Evolutionary conservation across 371 early-diverging fungal species (phyloP).

Genomic region (Mucor ambiguus): DNA sequence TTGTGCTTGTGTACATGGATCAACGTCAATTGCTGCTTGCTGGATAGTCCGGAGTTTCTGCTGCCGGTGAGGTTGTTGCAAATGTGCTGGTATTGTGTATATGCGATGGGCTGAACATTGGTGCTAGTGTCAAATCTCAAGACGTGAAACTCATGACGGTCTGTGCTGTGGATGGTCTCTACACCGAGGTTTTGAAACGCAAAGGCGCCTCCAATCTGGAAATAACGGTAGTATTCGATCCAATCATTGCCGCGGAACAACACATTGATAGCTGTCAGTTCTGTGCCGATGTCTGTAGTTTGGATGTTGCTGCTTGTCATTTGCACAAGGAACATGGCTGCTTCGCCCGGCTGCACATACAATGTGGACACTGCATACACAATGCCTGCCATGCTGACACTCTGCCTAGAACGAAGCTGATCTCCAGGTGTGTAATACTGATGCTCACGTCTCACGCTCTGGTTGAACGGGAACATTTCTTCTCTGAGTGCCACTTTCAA

Average conservation of each 20-base stretch:
- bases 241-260: conserved; percentile 21
- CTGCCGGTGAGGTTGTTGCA: background rate
- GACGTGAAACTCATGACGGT: background rate
- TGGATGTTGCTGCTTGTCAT: background rate
- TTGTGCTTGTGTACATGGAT: background rate
- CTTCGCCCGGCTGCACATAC: background rate
- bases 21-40: background rate
- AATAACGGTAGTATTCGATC: conserved; percentile 12
- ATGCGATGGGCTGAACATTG: background rate
- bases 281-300: background rate
- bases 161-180: background rate
- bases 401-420: background rate
- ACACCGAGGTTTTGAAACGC: conserved; percentile 6
- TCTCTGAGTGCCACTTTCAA: background rate
- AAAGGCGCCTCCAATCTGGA: conserved; percentile 11
- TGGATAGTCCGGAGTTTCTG: background rate
- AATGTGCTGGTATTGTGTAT: background rate
- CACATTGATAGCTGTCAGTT: background rate
- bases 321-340: conserved; percentile 16
- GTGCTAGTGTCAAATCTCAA: conserved; percentile 2
- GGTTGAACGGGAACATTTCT: background rate
- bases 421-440: background rate
- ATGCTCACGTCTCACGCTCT: background rate
- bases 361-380: background rate
- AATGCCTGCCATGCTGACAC: background rate